Percentiles rank a stretch among this genome's conserved stretches.
Evolutionary conservation across 2,329 filamentous ascomycete genomes (phyloP).

Genomic region (Aspergillus luchuensis): DNA sequence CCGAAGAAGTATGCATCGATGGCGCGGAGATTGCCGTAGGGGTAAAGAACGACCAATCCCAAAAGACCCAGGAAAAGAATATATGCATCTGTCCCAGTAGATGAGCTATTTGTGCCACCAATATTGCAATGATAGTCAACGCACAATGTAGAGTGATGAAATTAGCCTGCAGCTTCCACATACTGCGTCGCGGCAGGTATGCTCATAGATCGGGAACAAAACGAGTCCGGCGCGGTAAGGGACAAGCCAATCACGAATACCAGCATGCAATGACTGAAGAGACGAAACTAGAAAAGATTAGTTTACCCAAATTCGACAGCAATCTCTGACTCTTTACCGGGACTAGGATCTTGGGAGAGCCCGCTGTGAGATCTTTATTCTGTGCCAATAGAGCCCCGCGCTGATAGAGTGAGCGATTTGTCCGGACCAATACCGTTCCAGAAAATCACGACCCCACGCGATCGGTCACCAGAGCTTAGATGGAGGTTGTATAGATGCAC

Average conservation of each 20-base stretch:
- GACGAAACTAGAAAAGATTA: neutral
- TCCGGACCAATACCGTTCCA: constrained; percentile 13
- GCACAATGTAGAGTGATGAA: constrained; percentile 36
- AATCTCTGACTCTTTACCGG: neutral
- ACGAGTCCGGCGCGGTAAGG: neutral
- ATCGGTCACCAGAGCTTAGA: constrained; percentile 4
- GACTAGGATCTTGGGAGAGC: neutral
- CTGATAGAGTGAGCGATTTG: constrained; percentile 16
- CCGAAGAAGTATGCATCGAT: constrained; percentile 56
- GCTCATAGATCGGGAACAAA: neutral
- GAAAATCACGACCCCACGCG: constrained; percentile 12
- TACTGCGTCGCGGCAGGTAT: constrained; percentile 6
- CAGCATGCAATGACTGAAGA: neutral
- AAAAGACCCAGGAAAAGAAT: constrained; percentile 42
- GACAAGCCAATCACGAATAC: neutral
- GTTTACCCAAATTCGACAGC: neutral
- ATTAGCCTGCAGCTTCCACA: constrained; percentile 30
- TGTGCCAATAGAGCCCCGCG: neutral
- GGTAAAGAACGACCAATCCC: constrained; percentile 41
- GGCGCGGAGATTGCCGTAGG: constrained; percentile 44
- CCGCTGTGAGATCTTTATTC: neutral
- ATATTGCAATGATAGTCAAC: neutral
- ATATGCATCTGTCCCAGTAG: constrained; percentile 39
- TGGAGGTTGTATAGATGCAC: neutral
- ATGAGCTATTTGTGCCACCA: neutral